Evolutionary conservation across 1,284 basidiomycete species (phyloP), one percentile per base, ranked within the genome.

Genomic region (Ustilago curta): DNA sequence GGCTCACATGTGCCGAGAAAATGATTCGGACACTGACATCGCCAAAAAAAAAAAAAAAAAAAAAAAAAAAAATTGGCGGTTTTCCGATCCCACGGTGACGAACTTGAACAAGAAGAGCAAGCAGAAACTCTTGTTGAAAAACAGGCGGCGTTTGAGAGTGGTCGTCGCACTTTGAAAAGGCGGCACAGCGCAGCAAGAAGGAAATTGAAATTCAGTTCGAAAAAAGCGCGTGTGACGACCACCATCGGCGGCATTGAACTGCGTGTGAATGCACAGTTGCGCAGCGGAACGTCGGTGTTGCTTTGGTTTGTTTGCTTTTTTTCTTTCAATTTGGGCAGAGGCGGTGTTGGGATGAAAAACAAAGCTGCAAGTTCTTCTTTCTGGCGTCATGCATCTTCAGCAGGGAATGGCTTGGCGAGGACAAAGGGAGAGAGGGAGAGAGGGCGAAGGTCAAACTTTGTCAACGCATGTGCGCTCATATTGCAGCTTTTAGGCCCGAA

Each of bases 151-250:
- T 27, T 3, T 32, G 31, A 2, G 12, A 2, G 31, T 12, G 8
- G n/a, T n/a, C 14, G 45, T 47, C 45, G 45, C 45, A 27, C 25
- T 47, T 47, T 47, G 45, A 29, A 47, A 45, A 18, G 39, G 39
- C 39, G 39, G 16, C 16, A n/a, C 39, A 40, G 14, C 39, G 39
- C 39, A 40, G 14, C 39, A 32, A 12, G 9, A 32, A 8, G 35
- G 12, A 37, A 37, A 37, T 35, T n/a, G 27, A 27, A 27, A 27
- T 32, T 32, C 35, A 37, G 35, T 9, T 32, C 11, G 11, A 12
- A 14, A 14, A 37, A 37, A 14, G 35, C 35, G 35, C 35, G 35
- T 37, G 35, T 37, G 27, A 27, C 23, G 19, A 45, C 43, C 23
- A 25, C 43, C 23, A 45, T 25, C 43, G 43, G 43, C 12, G 40